Percentiles rank a stretch among this genome's conserved stretches.
phyloP scores from a whole-genome alignment of 192 early-diverging fungal genomes.

The Coemansia sp. region DNA sequence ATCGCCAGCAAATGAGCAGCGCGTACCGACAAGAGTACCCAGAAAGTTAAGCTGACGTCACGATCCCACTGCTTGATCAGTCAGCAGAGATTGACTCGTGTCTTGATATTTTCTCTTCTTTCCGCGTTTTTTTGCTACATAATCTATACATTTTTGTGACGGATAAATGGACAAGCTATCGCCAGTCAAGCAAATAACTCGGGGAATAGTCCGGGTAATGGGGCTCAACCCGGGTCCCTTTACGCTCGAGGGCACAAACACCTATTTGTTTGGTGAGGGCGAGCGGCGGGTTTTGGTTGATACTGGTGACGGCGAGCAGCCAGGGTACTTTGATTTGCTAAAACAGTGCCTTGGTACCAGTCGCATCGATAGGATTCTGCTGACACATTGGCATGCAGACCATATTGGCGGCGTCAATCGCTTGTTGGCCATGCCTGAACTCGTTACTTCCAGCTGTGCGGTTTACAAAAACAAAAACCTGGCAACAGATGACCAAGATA shows the following conservation, averaged over 20 bases:
- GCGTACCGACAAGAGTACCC: conserved; percentile 14
- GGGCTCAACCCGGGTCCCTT: conserved; percentile 80
- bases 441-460: conserved; percentile 13
- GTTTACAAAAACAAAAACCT: conserved; percentile 29
- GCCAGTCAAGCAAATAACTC: conserved; percentile 57
- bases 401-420: conserved; percentile 68
- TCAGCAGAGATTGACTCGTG: too few relatives aligned
- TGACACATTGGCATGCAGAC: conserved; percentile 81
- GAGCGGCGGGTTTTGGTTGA: conserved; percentile 69
- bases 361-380: conserved; percentile 62
- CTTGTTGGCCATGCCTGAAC: conserved; percentile 23
- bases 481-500: conserved; percentile 3
- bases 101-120: background rate
- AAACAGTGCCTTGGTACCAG: conserved; percentile 50
- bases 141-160: background rate
- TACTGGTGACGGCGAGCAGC: conserved; percentile 70
- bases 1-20: conserved; percentile 42
- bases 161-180: conserved; percentile 56
- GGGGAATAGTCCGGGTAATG: conserved; percentile 65
- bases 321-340: conserved; percentile 64
- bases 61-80: too few relatives aligned
- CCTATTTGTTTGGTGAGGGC: conserved; percentile 82
- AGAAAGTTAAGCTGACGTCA: background rate
- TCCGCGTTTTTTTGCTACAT: conserved; percentile 6
- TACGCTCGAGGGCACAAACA: conserved; percentile 87